These are phyloP conservation scores for Juglanconis oblonga DNA, from an alignment of 2,329 filamentous ascomycete genomes.

Conservation along the genomic window DNA sequence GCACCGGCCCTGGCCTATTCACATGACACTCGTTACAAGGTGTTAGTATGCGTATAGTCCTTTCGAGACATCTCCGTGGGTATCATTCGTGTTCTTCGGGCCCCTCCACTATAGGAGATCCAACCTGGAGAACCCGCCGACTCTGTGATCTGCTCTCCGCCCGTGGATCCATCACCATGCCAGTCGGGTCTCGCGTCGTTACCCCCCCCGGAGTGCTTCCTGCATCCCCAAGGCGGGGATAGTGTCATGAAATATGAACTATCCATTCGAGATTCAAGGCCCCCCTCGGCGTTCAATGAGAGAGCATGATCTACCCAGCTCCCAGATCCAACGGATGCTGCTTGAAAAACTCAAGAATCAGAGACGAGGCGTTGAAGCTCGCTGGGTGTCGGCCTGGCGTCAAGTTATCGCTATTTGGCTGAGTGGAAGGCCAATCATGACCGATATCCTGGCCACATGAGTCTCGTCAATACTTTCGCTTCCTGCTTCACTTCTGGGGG, in stretches of 20 bases:
- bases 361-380: conserved; percentile 19
- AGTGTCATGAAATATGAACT: neutral
- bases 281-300: neutral
- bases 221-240: neutral
- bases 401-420: conserved; percentile 19
- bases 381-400: conserved; percentile 17
- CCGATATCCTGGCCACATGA: conserved; percentile 9
- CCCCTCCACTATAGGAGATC: no score
- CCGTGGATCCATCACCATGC: no score
- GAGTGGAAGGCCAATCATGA: conserved; percentile 21
- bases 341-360: conserved; percentile 20
- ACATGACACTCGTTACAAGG: no score
- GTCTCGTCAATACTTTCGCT: neutral
- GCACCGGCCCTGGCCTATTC: no score
- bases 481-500: neutral
- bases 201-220: no score
- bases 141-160: no score
- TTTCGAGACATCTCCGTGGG: no score
- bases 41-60: no score
- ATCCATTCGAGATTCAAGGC: no score
- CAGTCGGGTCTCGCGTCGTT: no score
- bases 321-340: conserved; percentile 1
- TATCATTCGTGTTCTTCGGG: no score
- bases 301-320: neutral
- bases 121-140: no score